Evolutionary conservation across 345 rosid species (phyloP), one percentile per base, ranked within the genome.

Genomic region (Boechera retrofracta): DNA sequence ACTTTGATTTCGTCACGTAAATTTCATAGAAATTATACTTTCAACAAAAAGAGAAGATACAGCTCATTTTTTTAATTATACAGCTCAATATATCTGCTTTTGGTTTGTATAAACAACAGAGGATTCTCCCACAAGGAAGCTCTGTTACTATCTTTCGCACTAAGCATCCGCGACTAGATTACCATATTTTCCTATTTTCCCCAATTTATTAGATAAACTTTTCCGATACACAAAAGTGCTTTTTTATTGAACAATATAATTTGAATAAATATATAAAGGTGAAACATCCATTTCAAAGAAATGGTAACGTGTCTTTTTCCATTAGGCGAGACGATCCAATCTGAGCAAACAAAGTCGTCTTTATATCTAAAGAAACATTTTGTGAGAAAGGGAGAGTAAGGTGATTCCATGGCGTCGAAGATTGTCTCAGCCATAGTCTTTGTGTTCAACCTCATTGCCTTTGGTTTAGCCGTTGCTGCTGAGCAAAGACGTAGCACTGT

Each of bases 401-500:
- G 31, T 41, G 71, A 61, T 55, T 63, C 83, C 59, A 95, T 95
- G 99, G 97, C 99, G 33, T 95, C 98, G 0, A 95, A 89, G 79
- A 77, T 89, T 55, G 39, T 95, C 33, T 69, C 94, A 76, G 85
- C 89, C 63, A 48, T 76, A 1, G 94, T 91, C 73, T 84, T 88
- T 83, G 54, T 91, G 69, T 75, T 91, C 24, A 89, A 95, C 72
- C 86, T 95, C 82, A 83, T 95, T 83, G 99, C 99, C 71, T 95
- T 95, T 69, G 91, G 90, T 67, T 77, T 95, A 71, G 99, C 99
- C 49, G 87, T 92, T 71, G 99, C 98, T 16, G 99, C 99, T 76
- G 99, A 95, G 82, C 99, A 91, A 80, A 89, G 98, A 73, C 83
- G 99, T 81, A 95, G 96, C 91, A 89, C 89, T 71, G 99, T 95